Evolutionary conservation across 2,329 filamentous ascomycete species (phyloP), one percentile per base, ranked within the genome.

Genomic region (Fusarium domesticum): DNA sequence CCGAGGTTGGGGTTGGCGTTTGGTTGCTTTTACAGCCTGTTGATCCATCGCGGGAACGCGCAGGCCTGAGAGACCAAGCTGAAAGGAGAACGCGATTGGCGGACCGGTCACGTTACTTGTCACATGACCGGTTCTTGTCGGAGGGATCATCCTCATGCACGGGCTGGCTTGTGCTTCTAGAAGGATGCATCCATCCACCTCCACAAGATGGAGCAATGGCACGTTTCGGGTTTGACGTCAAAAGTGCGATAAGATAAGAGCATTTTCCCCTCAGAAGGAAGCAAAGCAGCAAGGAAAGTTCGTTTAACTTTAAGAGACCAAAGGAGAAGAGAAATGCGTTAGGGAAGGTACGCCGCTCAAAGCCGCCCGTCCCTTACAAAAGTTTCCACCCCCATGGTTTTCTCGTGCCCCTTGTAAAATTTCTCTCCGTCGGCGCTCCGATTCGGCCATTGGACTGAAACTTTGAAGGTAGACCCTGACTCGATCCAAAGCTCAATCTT

Each of bases 351-450:
- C n/a, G n/a, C n/a, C n/a, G n/a, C n/a, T n/a, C n/a, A n/a, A n/a
- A n/a, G n/a, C n/a, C n/a, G 14, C 23, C 23, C 10, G 7, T 28
- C 23, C 23, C 23, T 11, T 10, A 28, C 8, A 28, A 12, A 28
- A 28, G 23, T 12, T 28, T 12, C 23, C 23, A 28, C 14, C 8
- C 10, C 31, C 31, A 8, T 18, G 48, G 44, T 39, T 38, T 50
- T 48, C 45, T 47, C 45, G 50, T 47, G 46, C 48, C 53, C 51
- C 54, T 57, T 53, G 31, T 33, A 43, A 39, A 45, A 43, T 58
- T 58, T 47, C 46, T 49, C 42, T 38, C 34, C 39, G 31, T 55
- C 54, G 54, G 52, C 44, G 46, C 46, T 58, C 53, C 54, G 47
- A 58, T 52, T 48, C 56, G 50, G 46, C 46, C 42, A 42, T 33